Percentiles rank a stretch among this genome's conserved stretches.
These are phyloP conservation scores for Lodderomyces margitis DNA, from an alignment of 1,139 yeast genomes.

Conservation along the genomic window DNA sequence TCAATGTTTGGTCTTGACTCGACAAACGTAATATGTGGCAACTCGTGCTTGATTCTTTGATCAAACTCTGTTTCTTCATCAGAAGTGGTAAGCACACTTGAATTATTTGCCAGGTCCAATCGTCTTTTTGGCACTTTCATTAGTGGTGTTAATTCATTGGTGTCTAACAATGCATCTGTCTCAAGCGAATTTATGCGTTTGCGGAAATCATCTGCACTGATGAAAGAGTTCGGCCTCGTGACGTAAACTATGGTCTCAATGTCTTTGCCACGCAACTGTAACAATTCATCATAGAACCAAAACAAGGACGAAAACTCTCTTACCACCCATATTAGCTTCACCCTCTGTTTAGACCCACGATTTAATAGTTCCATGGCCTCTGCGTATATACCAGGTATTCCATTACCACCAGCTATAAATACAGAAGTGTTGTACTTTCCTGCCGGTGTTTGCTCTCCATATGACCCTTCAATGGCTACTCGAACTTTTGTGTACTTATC, in stretches of 20 bases:
- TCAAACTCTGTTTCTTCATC: not conserved
- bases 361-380: conserved; percentile 28
- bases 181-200: not conserved
- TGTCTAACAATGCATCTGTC: not conserved
- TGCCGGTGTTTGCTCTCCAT: conserved; percentile 35
- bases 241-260: conserved; percentile 41
- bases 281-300: conserved; percentile 54
- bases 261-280: conserved; percentile 25
- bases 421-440: conserved; percentile 30
- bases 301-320: conserved; percentile 41
- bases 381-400: conserved; percentile 44
- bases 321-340: conserved; percentile 53
- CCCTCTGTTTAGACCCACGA: conserved; percentile 18
- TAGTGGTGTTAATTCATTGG: not conserved
- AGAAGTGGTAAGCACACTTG: not conserved
- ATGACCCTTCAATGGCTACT: conserved; percentile 44
- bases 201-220: conserved; percentile 8
- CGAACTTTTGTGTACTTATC: conserved; percentile 27
- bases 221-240: conserved; percentile 32
- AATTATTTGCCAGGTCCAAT: not conserved
- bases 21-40: conserved; percentile 35
- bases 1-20: conserved; percentile 47
- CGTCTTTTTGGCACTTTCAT: not conserved
- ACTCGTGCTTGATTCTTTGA: conserved; percentile 16
- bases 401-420: conserved; percentile 43